Base-by-base conservation (phyloP, 1,284 basidiomycete species). In the Apiotrichum veenhuisii region DNA sequence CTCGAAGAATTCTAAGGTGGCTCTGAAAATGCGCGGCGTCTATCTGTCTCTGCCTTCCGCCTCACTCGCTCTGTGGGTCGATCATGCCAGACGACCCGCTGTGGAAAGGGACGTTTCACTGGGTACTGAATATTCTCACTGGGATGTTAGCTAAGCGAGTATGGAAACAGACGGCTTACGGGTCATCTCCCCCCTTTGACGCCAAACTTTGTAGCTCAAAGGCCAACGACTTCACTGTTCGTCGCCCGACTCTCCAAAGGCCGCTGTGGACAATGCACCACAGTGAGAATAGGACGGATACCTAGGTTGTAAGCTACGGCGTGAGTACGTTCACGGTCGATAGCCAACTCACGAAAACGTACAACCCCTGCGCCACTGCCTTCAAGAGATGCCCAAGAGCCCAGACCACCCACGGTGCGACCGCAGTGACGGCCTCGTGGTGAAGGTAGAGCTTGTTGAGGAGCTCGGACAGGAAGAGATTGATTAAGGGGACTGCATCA, bases 1-100 rank as follows among this genome's bases (percentile, higher is more conserved):
- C n/a, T n/a, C n/a, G n/a, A n/a, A n/a, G n/a, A n/a, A 12, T 7
- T 30, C 30, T 30, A 50, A 1, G 47, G 47, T 3, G 46, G 23
- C 20, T 55, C 53, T 14, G 53, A 55, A 30, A 55, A 55, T 1
- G 47, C 53, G 11, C 53, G 37, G 5, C 53, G 53, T 20, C 40
- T 14, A n/a, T 26, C 22, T 20, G 5, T 10, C 14, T 26, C 2
- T 14, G 30, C 38, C n/a, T 41, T 40, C 20, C 22, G 45, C 27
- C 33, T 26, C 15, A 54, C 20, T 1, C 25, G 33, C 7, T 15
- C 38, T 11, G 11, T 17, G 18, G 49, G 27, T 11, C 37, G 37
- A 17, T 40, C 18, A 17, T 14, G 5, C 30, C 30, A 30, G 5
- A 12, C 30, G 30, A 12, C 7, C 30, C 12, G 36, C 25, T n/a